Evolutionary conservation across 768 basidiomycete genomes (phyloP).

Genomic region (Mycena vulgaris): DNA sequence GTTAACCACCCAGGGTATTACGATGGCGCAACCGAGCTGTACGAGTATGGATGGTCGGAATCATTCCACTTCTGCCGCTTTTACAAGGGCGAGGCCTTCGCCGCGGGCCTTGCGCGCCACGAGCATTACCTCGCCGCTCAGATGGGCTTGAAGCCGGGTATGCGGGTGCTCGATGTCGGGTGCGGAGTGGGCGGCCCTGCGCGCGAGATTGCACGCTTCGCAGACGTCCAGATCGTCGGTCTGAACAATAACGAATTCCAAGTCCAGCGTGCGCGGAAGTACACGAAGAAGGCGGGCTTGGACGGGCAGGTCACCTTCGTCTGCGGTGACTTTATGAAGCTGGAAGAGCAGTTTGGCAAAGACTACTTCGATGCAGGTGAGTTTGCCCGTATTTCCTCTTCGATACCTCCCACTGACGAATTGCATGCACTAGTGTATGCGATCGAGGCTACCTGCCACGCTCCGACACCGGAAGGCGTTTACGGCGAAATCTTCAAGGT

Average conservation of each 20-base stretch:
- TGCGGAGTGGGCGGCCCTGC: conserved; percentile 99
- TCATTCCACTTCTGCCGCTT: conserved; percentile 99
- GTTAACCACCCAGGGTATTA: conserved; percentile 80
- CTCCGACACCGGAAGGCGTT: conserved; percentile 95
- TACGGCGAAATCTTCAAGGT: conserved; percentile 95
- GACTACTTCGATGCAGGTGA: conserved; percentile 94
- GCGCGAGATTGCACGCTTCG: conserved; percentile 93
- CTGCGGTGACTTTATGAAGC: conserved; percentile 98
- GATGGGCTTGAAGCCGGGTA: conserved; percentile 88
- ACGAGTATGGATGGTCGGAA: conserved; percentile 94
- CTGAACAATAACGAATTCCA: conserved; percentile 99
- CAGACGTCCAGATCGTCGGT: conserved; percentile 88
- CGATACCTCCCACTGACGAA: not conserved
- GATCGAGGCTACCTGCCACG: conserved; percentile 98
- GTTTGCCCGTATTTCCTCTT: conserved; percentile 41
- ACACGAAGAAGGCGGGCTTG: conserved; percentile 84
- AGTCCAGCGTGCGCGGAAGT: conserved; percentile 85
- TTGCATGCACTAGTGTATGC: conserved; percentile 80
- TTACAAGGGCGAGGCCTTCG: conserved; percentile 90
- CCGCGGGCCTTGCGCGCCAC: conserved; percentile 87
- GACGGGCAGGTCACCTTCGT: conserved; percentile 85
- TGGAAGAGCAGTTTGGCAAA: conserved; percentile 92
- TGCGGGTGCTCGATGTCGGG: conserved; percentile 98
- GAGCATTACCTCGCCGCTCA: conserved; percentile 96
- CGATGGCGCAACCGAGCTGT: conserved; percentile 95